Conservation (phyloP, 2,329 filamentous ascomycete genomes). For the Westerdykella sp. region DNA sequence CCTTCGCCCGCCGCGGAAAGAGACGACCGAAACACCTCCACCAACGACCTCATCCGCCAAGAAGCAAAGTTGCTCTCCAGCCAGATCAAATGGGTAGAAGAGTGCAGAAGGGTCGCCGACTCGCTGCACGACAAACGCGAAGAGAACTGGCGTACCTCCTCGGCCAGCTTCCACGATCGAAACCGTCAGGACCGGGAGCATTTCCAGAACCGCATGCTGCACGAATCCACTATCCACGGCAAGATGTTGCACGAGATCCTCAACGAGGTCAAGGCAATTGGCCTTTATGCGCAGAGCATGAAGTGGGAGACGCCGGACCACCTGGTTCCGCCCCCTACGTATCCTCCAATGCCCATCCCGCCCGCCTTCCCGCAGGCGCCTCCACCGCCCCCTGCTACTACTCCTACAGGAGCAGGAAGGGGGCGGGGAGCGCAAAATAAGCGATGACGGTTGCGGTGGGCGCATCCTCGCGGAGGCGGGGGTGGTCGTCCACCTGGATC, state of each 20-base stretch:
- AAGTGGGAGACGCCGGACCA: slow-evolving; percentile 23
- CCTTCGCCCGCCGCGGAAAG: slow-evolving; percentile 9
- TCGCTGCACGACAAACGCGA: slow-evolving; percentile 29
- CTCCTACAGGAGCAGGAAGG: not conserved
- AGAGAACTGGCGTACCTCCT: slow-evolving; percentile 38
- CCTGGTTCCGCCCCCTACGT: slow-evolving; percentile 4
- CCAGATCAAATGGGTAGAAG: slow-evolving; percentile 36
- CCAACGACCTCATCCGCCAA: slow-evolving; percentile 15
- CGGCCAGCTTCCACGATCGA: slow-evolving; percentile 37
- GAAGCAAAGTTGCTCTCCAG: slow-evolving; percentile 27
- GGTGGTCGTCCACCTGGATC: too few species aligned
- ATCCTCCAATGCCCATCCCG: not conserved
- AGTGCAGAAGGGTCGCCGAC: slow-evolving; percentile 33
- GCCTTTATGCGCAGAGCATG: slow-evolving; percentile 19
- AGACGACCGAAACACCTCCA: slow-evolving; percentile 6
- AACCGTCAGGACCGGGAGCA: slow-evolving; percentile 30
- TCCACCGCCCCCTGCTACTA: slow-evolving; percentile 1
- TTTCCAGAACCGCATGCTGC: slow-evolving; percentile 29
- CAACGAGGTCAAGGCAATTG: slow-evolving; percentile 23
- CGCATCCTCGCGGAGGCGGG: not conserved
- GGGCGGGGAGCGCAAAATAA: not conserved
- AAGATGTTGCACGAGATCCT: slow-evolving; percentile 22
- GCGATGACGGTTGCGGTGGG: slow-evolving; percentile 7
- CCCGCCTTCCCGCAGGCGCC: slow-evolving; percentile 11
- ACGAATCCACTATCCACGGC: slow-evolving; percentile 28